phyloP scores from a whole-genome alignment of 352 stramenopile species.

The Globisporangium abappressorium region DNA sequence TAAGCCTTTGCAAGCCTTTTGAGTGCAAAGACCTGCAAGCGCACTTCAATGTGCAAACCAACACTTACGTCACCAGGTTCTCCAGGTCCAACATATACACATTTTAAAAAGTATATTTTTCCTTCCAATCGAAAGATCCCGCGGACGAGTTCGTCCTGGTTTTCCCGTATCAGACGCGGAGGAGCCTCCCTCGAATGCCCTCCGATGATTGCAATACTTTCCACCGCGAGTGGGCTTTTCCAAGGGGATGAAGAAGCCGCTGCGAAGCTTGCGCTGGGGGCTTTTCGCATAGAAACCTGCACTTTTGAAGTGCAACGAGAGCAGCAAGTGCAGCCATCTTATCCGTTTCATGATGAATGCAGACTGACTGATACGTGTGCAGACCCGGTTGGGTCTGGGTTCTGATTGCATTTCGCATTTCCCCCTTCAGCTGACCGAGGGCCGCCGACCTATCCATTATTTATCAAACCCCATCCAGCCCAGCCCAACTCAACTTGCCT shows the following conservation, averaged over 20 bases:
- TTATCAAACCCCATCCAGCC: neutral
- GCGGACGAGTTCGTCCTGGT: neutral
- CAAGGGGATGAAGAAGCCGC: neutral
- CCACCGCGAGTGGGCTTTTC: neutral
- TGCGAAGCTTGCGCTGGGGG: neutral
- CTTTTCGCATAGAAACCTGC: neutral
- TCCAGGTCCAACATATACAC: neutral
- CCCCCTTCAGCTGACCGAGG: neutral
- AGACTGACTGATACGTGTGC: neutral
- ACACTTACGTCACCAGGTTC: neutral
- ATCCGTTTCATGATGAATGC: neutral
- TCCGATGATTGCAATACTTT: neutral
- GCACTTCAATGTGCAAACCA: neutral
- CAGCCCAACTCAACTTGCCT: neutral
- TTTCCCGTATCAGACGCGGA: neutral
- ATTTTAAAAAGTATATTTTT: neutral
- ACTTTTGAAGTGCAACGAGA: neutral
- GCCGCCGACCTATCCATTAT: neutral
- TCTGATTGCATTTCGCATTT: neutral
- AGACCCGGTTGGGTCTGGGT: neutral
- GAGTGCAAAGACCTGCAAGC: neutral
- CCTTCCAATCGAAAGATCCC: neutral
- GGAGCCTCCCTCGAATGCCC: too few species aligned
- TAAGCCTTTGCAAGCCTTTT: neutral
- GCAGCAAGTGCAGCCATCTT: neutral